Conservation (phyloP, 176 grass and related monocot genomes). For the Rhynchospora tenuis region DNA sequence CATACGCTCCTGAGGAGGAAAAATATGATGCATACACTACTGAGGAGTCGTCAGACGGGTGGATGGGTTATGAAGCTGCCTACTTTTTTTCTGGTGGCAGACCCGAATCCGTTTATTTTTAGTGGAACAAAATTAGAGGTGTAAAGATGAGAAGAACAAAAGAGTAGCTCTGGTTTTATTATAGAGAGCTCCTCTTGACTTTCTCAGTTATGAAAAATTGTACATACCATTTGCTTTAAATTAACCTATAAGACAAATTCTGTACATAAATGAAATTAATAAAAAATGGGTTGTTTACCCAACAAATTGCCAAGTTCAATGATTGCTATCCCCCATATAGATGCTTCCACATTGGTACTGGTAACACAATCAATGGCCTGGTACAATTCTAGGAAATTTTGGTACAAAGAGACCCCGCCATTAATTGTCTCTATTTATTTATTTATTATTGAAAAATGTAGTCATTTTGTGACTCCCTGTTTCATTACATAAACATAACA, state of each 20-base stretch:
- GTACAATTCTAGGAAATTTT: neutral
- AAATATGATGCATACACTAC: neutral
- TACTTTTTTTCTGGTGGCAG: constrained; percentile 17
- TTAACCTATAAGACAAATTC: neutral
- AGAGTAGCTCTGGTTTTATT: constrained; percentile 2
- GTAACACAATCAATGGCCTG: neutral
- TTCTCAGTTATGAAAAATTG: neutral
- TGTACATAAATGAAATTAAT: too few relatives aligned
- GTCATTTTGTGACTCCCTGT: too few relatives aligned
- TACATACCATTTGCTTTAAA: neutral
- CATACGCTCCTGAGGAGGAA: too few relatives aligned
- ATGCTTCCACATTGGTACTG: neutral
- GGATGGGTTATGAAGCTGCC: constrained; percentile 11
- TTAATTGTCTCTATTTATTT: too few relatives aligned
- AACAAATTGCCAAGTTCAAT: neutral
- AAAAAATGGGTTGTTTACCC: neutral
- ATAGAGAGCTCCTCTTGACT: neutral
- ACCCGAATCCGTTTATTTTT: neutral
- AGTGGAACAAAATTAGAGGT: neutral
- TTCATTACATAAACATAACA: too few relatives aligned
- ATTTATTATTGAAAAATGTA: too few relatives aligned
- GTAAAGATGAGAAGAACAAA: neutral
- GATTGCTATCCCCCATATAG: neutral
- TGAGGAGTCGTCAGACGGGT: neutral
- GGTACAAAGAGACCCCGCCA: neutral